Base-by-base conservation (phyloP, 1,284 basidiomycete genomes). In the Entoloma clypeatum region DNA sequence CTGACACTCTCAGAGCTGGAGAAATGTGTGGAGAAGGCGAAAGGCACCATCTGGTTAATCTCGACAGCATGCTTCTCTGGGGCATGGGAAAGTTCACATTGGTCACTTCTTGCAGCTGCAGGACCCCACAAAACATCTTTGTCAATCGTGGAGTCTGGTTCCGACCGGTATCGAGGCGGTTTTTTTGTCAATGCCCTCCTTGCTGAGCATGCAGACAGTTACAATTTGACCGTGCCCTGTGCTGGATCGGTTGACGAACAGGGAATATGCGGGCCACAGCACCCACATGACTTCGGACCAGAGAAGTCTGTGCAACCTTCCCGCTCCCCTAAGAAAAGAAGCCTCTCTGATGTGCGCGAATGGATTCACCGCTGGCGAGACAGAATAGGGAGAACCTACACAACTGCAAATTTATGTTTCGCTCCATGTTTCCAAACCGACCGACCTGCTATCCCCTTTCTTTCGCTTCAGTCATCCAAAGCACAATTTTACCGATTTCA, bases 351-450 rank as follows among this genome's bases (percentile, higher is more conserved):
- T 24, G 36, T 38, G 14, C 21, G 24, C 16, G 36, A 23, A 16
- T 38, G 36, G 36, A 38, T 38, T 27, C 36, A 29, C 27, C n/a
- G 22, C 13, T 38, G 24, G 14, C 13, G 36, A 25, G 36, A 38
- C 25, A 10, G 27, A 21, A 5, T 38, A 16, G 36, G 36, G 27
- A n/a, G 36, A 19, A 38, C 36, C 16, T 38, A 38, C 36, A 22
- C 19, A 38, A 26, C 24, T 14, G 14, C 36, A 23, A 26, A 26
- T n/a, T 8, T 38, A 14, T 26, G 22, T 14, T 38, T 38, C 36
- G n/a, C 14, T 38, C 36, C 36, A 27, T 38, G 36, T n/a, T n/a
- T 19, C 21, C 21, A 38, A 14, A 27, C 11, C 11, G 24, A 38
- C 36, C 36, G n/a, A 21, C 24, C 25, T 13, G 10, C 13, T 19